Evolutionary conservation across 441 rosid species (phyloP).

Genomic region (Populus hybrid): DNA sequence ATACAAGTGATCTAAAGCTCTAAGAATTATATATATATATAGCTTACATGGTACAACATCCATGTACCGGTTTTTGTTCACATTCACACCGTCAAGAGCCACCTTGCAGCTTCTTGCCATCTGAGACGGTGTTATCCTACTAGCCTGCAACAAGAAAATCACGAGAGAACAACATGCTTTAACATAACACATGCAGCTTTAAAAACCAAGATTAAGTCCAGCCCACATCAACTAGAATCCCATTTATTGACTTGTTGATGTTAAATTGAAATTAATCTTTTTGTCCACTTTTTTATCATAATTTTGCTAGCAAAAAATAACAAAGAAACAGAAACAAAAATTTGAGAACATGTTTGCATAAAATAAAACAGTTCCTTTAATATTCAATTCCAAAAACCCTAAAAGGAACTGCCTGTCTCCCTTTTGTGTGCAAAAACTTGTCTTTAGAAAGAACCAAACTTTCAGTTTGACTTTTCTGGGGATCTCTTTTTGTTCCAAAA

Average conservation of each 20-base stretch:
- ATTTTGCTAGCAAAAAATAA: background rate
- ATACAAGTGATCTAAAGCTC: background rate
- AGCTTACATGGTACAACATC: conserved; percentile 72
- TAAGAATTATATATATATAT: background rate
- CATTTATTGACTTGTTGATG: background rate
- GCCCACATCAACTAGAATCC: background rate
- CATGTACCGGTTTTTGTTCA: conserved; percentile 62
- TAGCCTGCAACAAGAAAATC: conserved; percentile 33
- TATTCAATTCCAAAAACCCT: background rate
- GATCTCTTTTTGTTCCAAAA: background rate
- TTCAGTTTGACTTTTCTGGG: background rate
- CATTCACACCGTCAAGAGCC: conserved; percentile 51
- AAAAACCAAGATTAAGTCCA: background rate
- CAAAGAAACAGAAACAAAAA: background rate
- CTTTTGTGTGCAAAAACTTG: background rate
- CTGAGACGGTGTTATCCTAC: conserved; percentile 45
- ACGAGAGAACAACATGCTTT: background rate
- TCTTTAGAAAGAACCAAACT: background rate
- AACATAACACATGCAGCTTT: background rate
- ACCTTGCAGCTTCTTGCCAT: conserved; percentile 50
- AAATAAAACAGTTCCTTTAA: background rate
- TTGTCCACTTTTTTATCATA: background rate
- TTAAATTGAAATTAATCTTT: background rate
- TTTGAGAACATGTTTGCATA: background rate
- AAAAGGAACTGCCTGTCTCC: background rate